Conservation (phyloP, 192 early-diverging fungal species). For the Backusella tuberculispora region DNA sequence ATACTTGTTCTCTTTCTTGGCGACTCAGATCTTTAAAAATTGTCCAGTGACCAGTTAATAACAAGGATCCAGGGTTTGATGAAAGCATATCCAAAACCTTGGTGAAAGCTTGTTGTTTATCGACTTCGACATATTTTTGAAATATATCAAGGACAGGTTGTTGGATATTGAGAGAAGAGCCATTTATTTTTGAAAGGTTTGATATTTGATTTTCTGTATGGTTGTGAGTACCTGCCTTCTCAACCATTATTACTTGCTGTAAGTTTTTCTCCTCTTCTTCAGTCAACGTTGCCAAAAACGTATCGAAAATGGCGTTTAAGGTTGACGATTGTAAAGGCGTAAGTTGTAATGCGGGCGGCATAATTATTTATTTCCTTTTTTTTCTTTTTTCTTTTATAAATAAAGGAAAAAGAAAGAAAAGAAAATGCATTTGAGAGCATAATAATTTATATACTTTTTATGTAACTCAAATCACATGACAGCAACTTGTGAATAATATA, state of each 20-base stretch:
- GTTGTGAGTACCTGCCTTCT: slow-evolving; percentile 26
- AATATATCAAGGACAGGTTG: neutral
- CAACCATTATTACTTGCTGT: neutral
- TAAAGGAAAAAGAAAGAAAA: neutral
- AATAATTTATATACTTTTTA: slow-evolving; percentile 1
- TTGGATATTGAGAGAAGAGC: neutral
- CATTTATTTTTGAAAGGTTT: slow-evolving; percentile 26
- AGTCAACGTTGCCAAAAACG: slow-evolving; percentile 46
- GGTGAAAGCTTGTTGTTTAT: slow-evolving; percentile 29
- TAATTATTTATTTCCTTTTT: neutral
- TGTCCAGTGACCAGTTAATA: slow-evolving; percentile 34
- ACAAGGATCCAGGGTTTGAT: slow-evolving; percentile 36
- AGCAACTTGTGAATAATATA: neutral
- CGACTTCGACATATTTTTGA: neutral
- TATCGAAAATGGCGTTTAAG: slow-evolving; percentile 50
- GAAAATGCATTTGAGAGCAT: neutral
- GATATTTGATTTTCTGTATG: slow-evolving; percentile 31
- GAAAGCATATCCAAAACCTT: slow-evolving; percentile 35
- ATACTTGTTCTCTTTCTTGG: slow-evolving; percentile 34
- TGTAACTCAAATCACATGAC: neutral
- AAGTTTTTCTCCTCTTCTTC: slow-evolving; percentile 43
- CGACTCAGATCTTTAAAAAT: slow-evolving; percentile 38
- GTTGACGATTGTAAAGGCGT: slow-evolving; percentile 39
- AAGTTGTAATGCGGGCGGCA: neutral
- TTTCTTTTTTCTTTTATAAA: neutral